These are phyloP conservation scores for Mycena kentingensis DNA, from an alignment of 768 basidiomycete genomes.

Conservation along the genomic window DNA sequence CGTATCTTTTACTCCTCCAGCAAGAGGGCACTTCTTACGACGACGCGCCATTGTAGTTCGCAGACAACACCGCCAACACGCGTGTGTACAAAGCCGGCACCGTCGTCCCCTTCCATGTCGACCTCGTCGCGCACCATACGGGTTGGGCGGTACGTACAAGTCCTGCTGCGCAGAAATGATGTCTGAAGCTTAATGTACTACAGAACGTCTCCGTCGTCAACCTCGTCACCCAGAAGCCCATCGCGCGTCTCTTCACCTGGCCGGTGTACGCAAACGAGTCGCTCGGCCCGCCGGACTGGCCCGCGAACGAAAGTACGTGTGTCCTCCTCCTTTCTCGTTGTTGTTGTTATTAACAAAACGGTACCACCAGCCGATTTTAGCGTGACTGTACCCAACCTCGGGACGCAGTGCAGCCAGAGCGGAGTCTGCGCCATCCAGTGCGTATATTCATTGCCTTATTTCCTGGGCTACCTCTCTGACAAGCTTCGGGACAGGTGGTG, in stretches of 20 bases:
- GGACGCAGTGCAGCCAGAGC: constrained; percentile 28
- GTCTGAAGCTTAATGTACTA: background rate
- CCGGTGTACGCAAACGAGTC: constrained; percentile 35
- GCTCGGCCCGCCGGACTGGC: constrained; percentile 34
- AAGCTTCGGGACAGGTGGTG: too few relatives aligned
- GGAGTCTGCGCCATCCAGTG: constrained; percentile 41
- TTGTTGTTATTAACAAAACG: too few relatives aligned
- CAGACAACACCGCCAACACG: constrained; percentile 35
- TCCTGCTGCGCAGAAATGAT: too few relatives aligned
- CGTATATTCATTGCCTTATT: too few relatives aligned
- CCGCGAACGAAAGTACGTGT: constrained; percentile 37
- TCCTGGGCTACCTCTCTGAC: too few relatives aligned
- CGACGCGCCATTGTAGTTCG: too few relatives aligned
- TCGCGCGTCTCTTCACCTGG: constrained; percentile 36
- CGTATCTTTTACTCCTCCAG: too few relatives aligned
- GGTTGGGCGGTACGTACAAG: constrained; percentile 33
- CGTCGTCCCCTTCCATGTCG: constrained; percentile 33
- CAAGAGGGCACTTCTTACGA: too few relatives aligned
- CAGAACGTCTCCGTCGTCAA: constrained; percentile 40
- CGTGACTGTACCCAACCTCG: constrained; percentile 35
- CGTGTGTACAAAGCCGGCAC: constrained; percentile 32
- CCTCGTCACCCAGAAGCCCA: constrained; percentile 30
- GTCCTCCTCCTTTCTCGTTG: too few relatives aligned
- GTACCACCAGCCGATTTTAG: constrained; percentile 30
- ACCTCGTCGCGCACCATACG: constrained; percentile 38